Base-by-base conservation (phyloP, 345 rosid genomes). In the Salix suchowensis region DNA sequence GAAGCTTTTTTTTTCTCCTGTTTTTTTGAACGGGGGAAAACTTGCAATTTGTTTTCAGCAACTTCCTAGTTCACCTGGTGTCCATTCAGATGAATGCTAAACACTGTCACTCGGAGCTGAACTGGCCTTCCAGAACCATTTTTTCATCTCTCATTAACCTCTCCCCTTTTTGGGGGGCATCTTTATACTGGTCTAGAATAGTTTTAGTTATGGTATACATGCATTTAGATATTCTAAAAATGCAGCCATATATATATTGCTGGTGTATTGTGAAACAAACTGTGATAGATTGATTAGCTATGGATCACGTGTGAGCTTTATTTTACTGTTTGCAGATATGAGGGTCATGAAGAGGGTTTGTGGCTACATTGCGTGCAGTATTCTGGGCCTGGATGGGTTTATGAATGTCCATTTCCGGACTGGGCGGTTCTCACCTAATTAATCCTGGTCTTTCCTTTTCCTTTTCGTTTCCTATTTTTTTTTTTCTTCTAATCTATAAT, bases 361-460 rank as follows among this genome's bases (percentile, higher is more conserved):
- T 93, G 96, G 98, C 82, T 90, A 37, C 94, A 93, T 77, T 90
- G 92, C 28, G 67, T 92, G 85, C 86, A 74, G 37, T 92, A 96
- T 85, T 81, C 91, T 74, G 98, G 96, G 81, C 91, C 96, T 9
- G 88, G 85, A 68, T 96, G 97, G 97, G 76, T 76, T 61, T 90
- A 89, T 65, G 89, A 93, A 77, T 92, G 98, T 72, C 93, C 94
- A 16, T 87, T 86, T 77, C 97, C 98, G 16, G 87, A 84, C 70
- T 92, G 97, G 94, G 90, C 93, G 60, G 74, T 84, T 6, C 89
- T 82, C 44, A 32, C 16, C 61, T 81, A 76, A 74, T 68, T 61
- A 30, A 10, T 32, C 23, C 30, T n/a, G 15, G 6, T 13, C n/a
- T 18, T 70, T 50, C 1, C 70, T 50, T 71, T 36, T 19, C 46